Evolutionary conservation across 2,329 filamentous ascomycete species (phyloP), one percentile per base, ranked within the genome.

Genomic region (Neobulgaria alba): DNA sequence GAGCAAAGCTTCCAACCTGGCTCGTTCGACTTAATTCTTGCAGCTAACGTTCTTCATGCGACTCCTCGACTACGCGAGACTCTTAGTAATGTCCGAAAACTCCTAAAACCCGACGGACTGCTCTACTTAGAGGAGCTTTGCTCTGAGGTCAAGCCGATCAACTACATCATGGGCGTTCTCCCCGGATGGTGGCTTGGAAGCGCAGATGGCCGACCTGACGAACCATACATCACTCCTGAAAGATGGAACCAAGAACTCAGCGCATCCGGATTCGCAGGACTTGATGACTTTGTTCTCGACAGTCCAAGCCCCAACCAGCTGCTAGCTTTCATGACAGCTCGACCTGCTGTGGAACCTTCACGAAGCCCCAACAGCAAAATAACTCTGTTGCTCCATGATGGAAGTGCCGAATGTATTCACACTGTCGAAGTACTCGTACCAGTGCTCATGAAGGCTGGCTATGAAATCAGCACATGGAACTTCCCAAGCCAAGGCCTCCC

Each of bases 1-100:
- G 41, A 42, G 4, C 63, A 66, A 42, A 62, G 62, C 5, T 64
- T 63, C 32, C 54, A 57, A 17, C 50, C 42, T 0, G 52, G 47
- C 3, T 40, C 40, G 1, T 66, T 47, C 41, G 56, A 58, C 41
- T 36, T 58, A 16, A 50, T 58, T 9, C 32, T 58, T 39, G 52
- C 55, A 1, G 10, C 47, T 3, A 54, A 55, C 38, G 53, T 57
- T 14, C 23, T 57, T 3, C 50, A 55, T 36, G 52, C 50, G 3
- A 57, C 53, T 10, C 41, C 42, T 3, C 38, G 9, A 8, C 18
- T 57, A 3, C 20, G 39, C 3, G 21, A 47, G 9, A 53, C 33
- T n/a, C 16, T 35, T 10, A 18, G 15, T n/a, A 35, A 35, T 19
- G 19, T 19, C 5, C 33, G 33, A 18, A 35, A 35, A 18, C 19